Evolutionary conservation across 176 grass and related monocot genomes (phyloP), one percentile per base, ranked within the genome.

Genomic region (Carex myosuroides): DNA sequence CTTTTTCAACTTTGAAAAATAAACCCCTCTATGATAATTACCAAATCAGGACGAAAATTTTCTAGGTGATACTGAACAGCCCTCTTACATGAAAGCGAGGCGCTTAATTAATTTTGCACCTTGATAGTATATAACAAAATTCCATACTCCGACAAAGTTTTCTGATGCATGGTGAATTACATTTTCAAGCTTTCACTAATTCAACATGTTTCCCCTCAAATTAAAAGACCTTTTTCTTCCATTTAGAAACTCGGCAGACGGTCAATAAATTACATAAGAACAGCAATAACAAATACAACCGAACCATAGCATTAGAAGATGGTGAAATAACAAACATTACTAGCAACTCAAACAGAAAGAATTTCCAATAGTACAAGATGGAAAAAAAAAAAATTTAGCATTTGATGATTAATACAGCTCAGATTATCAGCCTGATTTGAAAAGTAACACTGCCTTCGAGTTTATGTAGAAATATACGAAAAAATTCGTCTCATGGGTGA

Each of bases 391-490:
- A 64, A 54, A 17, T 66, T 54, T 44, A 79, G 35, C 56, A 53
- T 55, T 60, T 44, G 32, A 17, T n/a, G 6, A 52, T 48, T 41
- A n/a, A 79, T 13, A 66, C 37, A 65, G 42, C 33, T 73, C 24
- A 64, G 56, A 48, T 85, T 5, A 69, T 94, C 88, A 95, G 77
- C 93, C 90, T 83, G 90, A 95, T 81, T 95, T 95, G 85, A 95
- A 95, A 82, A 92, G 84, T 81, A 95, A 86, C 16, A 92, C 90
- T 8, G 93, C 93, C 84, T 95, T 95, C 62, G 93, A 92, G 22
- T 95, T 88, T 30, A 95, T 87, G 88, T 92, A 95, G 79, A 95
- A 95, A 64, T 95, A 95, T 35, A 92, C 84, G 79, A 95, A 95
- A 70, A 81, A 92, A 85, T 95, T 95, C 3, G 93, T 95, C 74